phyloP scores from a whole-genome alignment of 1,284 basidiomycete species.

The Entoloma clypeatum region DNA sequence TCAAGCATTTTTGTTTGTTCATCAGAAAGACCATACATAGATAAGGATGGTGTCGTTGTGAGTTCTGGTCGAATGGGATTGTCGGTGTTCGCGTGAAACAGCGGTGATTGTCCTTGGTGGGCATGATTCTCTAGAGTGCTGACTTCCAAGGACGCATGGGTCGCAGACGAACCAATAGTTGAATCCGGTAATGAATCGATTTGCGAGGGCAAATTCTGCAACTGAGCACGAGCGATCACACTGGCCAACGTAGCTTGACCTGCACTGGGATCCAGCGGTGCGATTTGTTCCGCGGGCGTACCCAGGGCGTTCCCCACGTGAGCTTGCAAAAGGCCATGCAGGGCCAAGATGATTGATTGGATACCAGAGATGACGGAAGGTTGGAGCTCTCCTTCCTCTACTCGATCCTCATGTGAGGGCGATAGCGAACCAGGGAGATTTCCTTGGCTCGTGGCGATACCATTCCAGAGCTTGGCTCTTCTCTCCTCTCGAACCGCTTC shows the following conservation, averaged over 20 bases:
- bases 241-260: slow-evolving; percentile 64
- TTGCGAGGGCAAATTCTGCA: slow-evolving; percentile 35
- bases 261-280: slow-evolving; percentile 39
- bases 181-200: background rate
- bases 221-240: slow-evolving; percentile 61
- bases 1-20: slow-evolving; percentile 65
- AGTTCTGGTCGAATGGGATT: too few relatives aligned
- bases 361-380: slow-evolving; percentile 44
- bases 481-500: slow-evolving; percentile 51
- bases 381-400: slow-evolving; percentile 66
- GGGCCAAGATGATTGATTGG: slow-evolving; percentile 49
- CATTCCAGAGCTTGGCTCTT: slow-evolving; percentile 59
- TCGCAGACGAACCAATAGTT: background rate
- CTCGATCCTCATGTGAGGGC: slow-evolving; percentile 21
- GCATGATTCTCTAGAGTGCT: background rate
- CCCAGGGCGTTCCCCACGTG: slow-evolving; percentile 56
- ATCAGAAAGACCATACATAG: slow-evolving; percentile 63
- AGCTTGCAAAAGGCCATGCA: slow-evolving; percentile 56
- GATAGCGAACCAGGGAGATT: slow-evolving; percentile 19
- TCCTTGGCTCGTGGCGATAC: slow-evolving; percentile 42
- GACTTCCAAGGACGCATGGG: background rate
- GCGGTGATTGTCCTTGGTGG: background rate
- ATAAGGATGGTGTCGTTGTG: slow-evolving; percentile 36
- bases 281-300: slow-evolving; percentile 33
- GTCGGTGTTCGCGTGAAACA: slow-evolving; percentile 19